Base-by-base conservation (phyloP, 2,329 filamentous ascomycete species). In the Phoma herbarum region DNA sequence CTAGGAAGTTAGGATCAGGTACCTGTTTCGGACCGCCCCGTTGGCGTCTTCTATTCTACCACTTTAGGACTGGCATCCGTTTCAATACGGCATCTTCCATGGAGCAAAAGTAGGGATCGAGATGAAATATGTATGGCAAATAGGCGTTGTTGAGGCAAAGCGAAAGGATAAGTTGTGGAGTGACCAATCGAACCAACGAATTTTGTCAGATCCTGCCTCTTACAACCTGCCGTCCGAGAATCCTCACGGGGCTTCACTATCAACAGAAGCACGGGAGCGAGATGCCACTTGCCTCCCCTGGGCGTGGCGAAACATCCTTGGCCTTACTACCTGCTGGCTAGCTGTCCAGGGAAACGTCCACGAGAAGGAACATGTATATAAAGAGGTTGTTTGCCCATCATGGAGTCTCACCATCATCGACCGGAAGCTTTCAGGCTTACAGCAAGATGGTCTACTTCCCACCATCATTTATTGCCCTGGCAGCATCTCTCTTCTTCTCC, bases 381-480 rank as follows among this genome's bases (percentile, higher is more conserved):
- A 50, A 43, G 5, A 4, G 45, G 10, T 6, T 14, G 22, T 11
- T n/a, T 51, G 47, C 28, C 22, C 16, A 31, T 22, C 7, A 22
- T 20, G 46, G n/a, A 37, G 11, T 4, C 31, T 28, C 31, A 46
- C 16, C 29, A 59, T 28, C 31, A 29, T 39, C 46, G 18, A 43
- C 12, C 42, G 55, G 16, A 35, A 35, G 14, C 22, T 25, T 28
- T 12, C 18, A 42, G 10, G 10, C 12, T 29, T 20, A 11, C 12
- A 47, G 0, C 23, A 59, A 41, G 10, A 61, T 56, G 52, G 47
- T 64, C 18, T 50, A 53, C 35, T 61, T 61, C 46, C 11, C 59
- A 33, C 22, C 56, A 20, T 52, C 56, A 3, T 43, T 55, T 35
- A 18, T 64, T 16, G 52, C 57, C 12, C 33, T 60, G 39, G 62